Evolutionary conservation across 306 rosid species (phyloP), one percentile per base, ranked within the genome.

Genomic region (Alnus rubra): DNA sequence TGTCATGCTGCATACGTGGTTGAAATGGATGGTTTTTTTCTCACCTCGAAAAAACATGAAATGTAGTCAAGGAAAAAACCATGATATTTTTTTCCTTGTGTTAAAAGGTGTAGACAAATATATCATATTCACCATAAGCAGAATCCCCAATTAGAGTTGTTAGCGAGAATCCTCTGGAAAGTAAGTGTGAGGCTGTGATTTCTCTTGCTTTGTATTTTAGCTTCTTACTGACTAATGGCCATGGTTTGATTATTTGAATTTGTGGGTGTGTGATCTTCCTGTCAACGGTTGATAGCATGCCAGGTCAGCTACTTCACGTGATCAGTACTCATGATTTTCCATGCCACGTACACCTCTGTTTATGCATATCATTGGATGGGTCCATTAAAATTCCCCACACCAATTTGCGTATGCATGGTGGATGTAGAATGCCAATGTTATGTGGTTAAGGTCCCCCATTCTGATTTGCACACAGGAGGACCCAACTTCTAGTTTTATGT

Each of bases 101-200:
- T 51, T 1, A 52, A 52, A 63, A 73, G 78, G 71, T 73, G 45
- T 18, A 51, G 89, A 84, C 92, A 88, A 84, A 76, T 62, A 84
- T 67, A 72, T 76, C 69, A 58, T 81, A 78, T 78, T 79, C 78
- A 76, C 67, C 19, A 51, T 55, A 74, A 13, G 69, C 55, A 65
- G 79, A 59, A 44, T 4, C 14, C 11, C 75, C 78, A 74, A 88
- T 60, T 54, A 79, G 18, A 44, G 77, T 64, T 23, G 80, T 74
- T 30, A 30, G 75, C 42, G 9, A 84, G 80, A 86, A 82, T 62
- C 72, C 63, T 71, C 73, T 15, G 88, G 81, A 74, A 78, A 77
- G 74, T 59, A 72, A 81, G 84, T 80, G 19, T 87, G 90, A 79
- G 96, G 97, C 79, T 74, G 85, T 56, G 72, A 78, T 58, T 87